Percentiles rank a stretch among this genome's conserved stretches.
Evolutionary conservation across 495 filamentous ascomycete species (phyloP).

Genomic region (Aspergillus asperescens): DNA sequence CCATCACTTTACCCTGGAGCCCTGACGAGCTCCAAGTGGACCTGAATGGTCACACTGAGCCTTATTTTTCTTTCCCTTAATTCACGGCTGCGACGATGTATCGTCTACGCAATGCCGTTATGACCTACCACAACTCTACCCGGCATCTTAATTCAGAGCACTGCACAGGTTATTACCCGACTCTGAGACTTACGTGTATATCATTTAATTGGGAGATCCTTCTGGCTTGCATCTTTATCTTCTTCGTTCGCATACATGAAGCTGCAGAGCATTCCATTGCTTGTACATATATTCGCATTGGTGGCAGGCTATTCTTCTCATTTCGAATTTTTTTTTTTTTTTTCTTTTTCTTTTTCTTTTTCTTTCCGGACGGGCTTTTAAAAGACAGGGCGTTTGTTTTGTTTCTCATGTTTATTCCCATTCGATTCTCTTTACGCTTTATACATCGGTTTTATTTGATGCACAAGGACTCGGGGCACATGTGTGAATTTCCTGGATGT

Average conservation of each 20-base stretch:
- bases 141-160: constrained; percentile 12
- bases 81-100: not conserved
- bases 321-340: constrained; percentile 8
- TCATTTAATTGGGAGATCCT: constrained; percentile 19
- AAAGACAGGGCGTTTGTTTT: constrained; percentile 10
- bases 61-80: not conserved
- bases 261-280: constrained; percentile 18
- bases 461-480: constrained; percentile 14
- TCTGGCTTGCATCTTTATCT: constrained; percentile 13
- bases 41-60: too few species aligned
- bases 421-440: constrained; percentile 14
- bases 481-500: constrained; percentile 19
- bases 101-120: not conserved
- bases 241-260: constrained; percentile 18
- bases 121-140: not conserved
- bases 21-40: not conserved
- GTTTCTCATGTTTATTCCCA: not conserved
- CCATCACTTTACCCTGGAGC: not conserved
- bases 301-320: constrained; percentile 17
- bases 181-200: constrained; percentile 22
- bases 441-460: constrained; percentile 19
- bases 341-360: constrained; percentile 10
- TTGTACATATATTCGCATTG: constrained; percentile 31
- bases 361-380: constrained; percentile 2
- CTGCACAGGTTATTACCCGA: constrained; percentile 5